phyloP scores from a whole-genome alignment of 2,329 filamentous ascomycete species.

The Colletotrichum endophyticum region DNA sequence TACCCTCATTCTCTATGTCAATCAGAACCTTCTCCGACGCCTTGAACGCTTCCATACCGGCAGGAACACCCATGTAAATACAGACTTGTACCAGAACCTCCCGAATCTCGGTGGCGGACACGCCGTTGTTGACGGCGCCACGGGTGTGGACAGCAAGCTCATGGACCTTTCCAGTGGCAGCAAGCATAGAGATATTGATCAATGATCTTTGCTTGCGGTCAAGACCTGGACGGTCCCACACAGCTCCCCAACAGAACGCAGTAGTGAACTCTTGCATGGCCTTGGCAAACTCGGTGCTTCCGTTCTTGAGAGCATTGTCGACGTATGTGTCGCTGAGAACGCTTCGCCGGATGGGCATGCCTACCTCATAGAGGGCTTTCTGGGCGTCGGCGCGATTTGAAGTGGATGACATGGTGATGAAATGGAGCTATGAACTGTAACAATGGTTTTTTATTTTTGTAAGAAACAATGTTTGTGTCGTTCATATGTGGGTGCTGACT shows the following conservation, averaged over 20 bases:
- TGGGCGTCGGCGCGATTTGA: constrained; percentile 37
- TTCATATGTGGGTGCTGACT: background rate
- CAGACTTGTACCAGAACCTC: constrained; percentile 54
- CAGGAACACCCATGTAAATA: constrained; percentile 43
- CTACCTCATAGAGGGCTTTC: constrained; percentile 62
- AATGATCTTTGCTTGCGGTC: constrained; percentile 63
- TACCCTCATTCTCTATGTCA: background rate
- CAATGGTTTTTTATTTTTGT: background rate
- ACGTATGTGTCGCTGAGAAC: constrained; percentile 66
- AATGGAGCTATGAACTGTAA: background rate
- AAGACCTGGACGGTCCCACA: constrained; percentile 67
- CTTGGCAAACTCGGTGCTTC: constrained; percentile 58
- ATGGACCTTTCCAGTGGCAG: constrained; percentile 57
- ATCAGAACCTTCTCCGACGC: background rate
- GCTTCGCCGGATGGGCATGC: constrained; percentile 60
- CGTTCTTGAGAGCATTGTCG: constrained; percentile 55
- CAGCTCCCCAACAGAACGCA: constrained; percentile 63
- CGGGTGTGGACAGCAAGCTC: constrained; percentile 65
- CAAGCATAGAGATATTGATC: constrained; percentile 69
- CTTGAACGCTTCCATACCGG: constrained; percentile 20
- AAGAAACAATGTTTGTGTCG: background rate
- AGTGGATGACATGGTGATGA: background rate
- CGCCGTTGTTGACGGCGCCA: constrained; percentile 65
- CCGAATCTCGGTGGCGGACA: constrained; percentile 56
- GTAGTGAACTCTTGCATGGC: constrained; percentile 67